phyloP scores from a whole-genome alignment of 352 stramenopile species.

The Pythium chondricola region DNA sequence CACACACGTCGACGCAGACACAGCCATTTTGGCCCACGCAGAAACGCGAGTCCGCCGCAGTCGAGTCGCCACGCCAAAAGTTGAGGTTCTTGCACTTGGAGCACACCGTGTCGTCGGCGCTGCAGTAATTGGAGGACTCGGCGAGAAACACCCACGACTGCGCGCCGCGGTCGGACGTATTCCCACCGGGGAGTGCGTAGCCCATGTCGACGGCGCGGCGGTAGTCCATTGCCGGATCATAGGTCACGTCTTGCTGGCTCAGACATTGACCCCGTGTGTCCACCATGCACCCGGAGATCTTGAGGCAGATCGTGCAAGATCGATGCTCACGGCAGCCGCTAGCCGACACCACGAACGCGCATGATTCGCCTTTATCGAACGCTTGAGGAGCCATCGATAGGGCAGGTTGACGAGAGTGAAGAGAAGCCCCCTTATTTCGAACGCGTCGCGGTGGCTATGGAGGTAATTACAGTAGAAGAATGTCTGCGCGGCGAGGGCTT shows the following conservation, averaged over 20 bases:
- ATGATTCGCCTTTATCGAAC: not conserved
- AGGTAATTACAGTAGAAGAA: too few relatives aligned
- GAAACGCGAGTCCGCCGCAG: constrained; percentile 7
- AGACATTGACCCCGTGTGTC: too few relatives aligned
- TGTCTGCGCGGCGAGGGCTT: too few relatives aligned
- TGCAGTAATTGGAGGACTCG: constrained; percentile 1
- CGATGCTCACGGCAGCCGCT: not conserved
- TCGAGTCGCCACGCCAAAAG: constrained; percentile 3
- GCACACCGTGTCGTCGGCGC: not conserved
- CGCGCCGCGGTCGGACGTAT: too few relatives aligned
- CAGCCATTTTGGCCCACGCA: constrained; percentile 7
- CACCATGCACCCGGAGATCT: constrained; percentile 1
- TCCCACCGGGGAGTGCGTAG: too few relatives aligned
- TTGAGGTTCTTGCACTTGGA: not conserved
- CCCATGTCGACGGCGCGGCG: too few relatives aligned
- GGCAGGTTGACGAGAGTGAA: not conserved
- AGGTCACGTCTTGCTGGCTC: too few relatives aligned
- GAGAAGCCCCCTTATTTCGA: not conserved
- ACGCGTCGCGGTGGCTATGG: too few relatives aligned
- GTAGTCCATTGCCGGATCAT: too few relatives aligned
- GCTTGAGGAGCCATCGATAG: not conserved
- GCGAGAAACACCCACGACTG: constrained; percentile 10
- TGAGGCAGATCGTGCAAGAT: constrained; percentile 1
- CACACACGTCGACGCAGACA: constrained; percentile 12
- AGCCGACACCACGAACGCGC: not conserved